These are phyloP conservation scores for Clarkia xantiana DNA, from an alignment of 345 rosid species.

Conservation along the genomic window DNA sequence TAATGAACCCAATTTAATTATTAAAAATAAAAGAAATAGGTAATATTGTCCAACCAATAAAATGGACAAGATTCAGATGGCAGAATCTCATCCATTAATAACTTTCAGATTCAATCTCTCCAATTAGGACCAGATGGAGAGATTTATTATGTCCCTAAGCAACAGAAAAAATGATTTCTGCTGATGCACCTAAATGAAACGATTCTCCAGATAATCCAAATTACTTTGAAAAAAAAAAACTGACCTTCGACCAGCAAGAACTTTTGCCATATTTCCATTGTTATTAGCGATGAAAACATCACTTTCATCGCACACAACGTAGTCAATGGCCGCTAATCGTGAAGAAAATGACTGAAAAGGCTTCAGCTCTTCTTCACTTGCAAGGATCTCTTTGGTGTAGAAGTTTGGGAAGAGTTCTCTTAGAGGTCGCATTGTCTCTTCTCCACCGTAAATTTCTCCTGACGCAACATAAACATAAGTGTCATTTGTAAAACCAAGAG, in stretches of 20 bases:
- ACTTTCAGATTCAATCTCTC: too few species aligned
- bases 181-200: not conserved
- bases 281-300: conserved; percentile 91
- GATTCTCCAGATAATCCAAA: too few species aligned
- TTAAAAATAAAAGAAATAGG: too few species aligned
- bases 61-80: too few species aligned
- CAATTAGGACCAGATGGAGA: too few species aligned
- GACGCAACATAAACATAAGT: conserved; percentile 88
- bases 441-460: conserved; percentile 98
- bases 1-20: too few species aligned
- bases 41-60: too few species aligned
- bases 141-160: too few species aligned
- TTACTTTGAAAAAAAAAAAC: not conserved
- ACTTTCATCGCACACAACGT: conserved; percentile 83
- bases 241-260: conserved; percentile 97
- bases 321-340: conserved; percentile 85
- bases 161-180: not conserved
- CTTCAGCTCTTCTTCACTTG: conserved; percentile 62
- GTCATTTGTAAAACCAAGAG: conserved; percentile 81
- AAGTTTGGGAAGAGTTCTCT: conserved; percentile 88
- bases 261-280: conserved; percentile 98
- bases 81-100: too few species aligned
- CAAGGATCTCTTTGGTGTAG: conserved; percentile 90
- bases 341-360: conserved; percentile 75
- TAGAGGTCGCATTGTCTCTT: conserved; percentile 67